Base-by-base conservation (phyloP, 805 yeast genomes). In the Blastobotrys mokoenaii region DNA sequence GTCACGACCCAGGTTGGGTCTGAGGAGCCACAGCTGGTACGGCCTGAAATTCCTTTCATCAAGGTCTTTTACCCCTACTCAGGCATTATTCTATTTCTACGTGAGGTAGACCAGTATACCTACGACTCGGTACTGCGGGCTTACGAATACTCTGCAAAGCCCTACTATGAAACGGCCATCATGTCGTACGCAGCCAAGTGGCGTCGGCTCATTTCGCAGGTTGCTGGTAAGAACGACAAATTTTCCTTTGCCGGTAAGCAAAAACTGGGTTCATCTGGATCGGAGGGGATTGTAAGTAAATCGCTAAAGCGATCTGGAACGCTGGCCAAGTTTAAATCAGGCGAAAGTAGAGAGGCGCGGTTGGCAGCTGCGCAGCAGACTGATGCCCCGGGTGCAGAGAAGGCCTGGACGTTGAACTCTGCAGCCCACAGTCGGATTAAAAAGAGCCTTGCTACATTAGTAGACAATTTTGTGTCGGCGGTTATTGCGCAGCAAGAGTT, bases 21-120 rank as follows among this genome's bases (percentile, higher is more conserved):
- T 7, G 42, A 31, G n/a, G 50, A 47, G 25, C 48, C 55, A 4
- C 38, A 41, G 17, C 34, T 53, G 30, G 41, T 41, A 34, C 48
- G 52, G 0, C 42, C 59, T 8, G 66, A 62, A 38, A 41, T 46
- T 4, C 34, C 43, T 27, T 37, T 59, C 31, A 43, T 62, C 41
- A 43, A 41, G 15, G 54, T 40, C 15, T 33, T 62, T 6, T 61
- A 51, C 43, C 67, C 72, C 1, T 70, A 70, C 40, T 62, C 76
- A 11, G 78, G 80, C 0, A 55, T 78, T 20, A 61, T 75, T 1
- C 63, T 79, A 1, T 82, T 82, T 55, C 70, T 82, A 17, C 83
- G 80, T 50, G 77, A 76, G 41, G 66, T 77, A 3, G 76, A 83
- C 2, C 61, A 64, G 0, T 62, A 61, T 2, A 71, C 74, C 3